A percentile compares a stretch with the other conserved stretches of the same genome.
Evolutionary conservation across 2,329 filamentous ascomycete species (phyloP).

Genomic region (Alternaria dauci): DNA sequence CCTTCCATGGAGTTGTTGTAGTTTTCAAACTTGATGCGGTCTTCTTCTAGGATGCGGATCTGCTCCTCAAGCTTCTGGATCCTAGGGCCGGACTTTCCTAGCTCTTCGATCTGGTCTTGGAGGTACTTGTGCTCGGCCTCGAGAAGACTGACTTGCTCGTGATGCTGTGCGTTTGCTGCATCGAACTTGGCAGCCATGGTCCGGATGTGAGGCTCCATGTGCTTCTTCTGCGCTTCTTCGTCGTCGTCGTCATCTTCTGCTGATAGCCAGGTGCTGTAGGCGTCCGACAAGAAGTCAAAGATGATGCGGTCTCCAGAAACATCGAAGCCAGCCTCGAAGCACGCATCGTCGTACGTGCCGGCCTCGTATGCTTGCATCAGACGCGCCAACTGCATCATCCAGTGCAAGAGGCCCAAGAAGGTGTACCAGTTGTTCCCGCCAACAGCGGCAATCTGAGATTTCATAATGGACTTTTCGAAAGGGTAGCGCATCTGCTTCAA

Average conservation of each 20-base stretch:
- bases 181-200: slow-evolving; percentile 90
- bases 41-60: slow-evolving; percentile 92
- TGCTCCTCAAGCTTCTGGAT: slow-evolving; percentile 85
- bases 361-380: slow-evolving; percentile 86
- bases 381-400: slow-evolving; percentile 98
- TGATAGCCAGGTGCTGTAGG: slow-evolving; percentile 92
- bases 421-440: slow-evolving; percentile 97
- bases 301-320: slow-evolving; percentile 91
- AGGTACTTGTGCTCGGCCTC: slow-evolving; percentile 86
- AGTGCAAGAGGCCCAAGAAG: slow-evolving; percentile 91
- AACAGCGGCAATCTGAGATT: slow-evolving; percentile 92
- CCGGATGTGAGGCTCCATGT: slow-evolving; percentile 83
- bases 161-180: slow-evolving; percentile 81
- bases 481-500: slow-evolving; percentile 94
- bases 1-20: slow-evolving; percentile 87
- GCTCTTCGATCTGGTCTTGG: slow-evolving; percentile 84
- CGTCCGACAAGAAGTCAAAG: slow-evolving; percentile 87
- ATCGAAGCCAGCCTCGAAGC: slow-evolving; percentile 85
- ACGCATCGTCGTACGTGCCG: slow-evolving; percentile 88
- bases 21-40: slow-evolving; percentile 92
- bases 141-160: slow-evolving; percentile 82
- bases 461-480: slow-evolving; percentile 94
- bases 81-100: slow-evolving; percentile 86
- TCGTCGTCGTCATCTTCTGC: slow-evolving; percentile 80
- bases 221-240: slow-evolving; percentile 72